Percentiles rank a stretch among this genome's conserved stretches.
phyloP scores from a whole-genome alignment of 2,329 filamentous ascomycete genomes.

The Escovopsis sp. region DNA sequence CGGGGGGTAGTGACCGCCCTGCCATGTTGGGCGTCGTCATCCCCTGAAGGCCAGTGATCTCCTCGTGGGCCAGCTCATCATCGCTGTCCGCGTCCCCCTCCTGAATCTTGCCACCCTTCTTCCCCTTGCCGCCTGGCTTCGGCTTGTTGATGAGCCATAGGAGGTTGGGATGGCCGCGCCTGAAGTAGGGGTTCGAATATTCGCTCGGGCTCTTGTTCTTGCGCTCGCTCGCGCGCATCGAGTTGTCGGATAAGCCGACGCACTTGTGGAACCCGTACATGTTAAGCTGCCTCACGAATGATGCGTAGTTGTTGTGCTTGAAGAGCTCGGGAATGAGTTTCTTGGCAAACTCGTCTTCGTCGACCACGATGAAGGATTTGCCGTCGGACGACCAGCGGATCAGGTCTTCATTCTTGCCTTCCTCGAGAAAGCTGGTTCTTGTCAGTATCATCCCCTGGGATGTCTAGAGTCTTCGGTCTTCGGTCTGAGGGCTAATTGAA shows the following conservation, averaged over 20 bases:
- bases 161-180: slow-evolving; percentile 79
- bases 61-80: slow-evolving; percentile 29
- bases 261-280: slow-evolving; percentile 99
- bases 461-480: too few relatives aligned
- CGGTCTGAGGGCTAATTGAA: neutral
- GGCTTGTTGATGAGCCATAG: slow-evolving; percentile 96
- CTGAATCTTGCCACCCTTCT: slow-evolving; percentile 44
- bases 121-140: slow-evolving; percentile 52
- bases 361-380: slow-evolving; percentile 89
- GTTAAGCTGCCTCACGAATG: slow-evolving; percentile 87
- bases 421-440: slow-evolving; percentile 68
- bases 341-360: slow-evolving; percentile 97
- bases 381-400: slow-evolving; percentile 97
- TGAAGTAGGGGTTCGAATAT: slow-evolving; percentile 95
- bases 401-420: slow-evolving; percentile 81
- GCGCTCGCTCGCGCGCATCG: slow-evolving; percentile 90
- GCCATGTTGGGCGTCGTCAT: slow-evolving; percentile 9
- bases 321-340: slow-evolving; percentile 93
- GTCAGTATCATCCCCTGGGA: slow-evolving; percentile 9
- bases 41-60: slow-evolving; percentile 15
- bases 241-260: slow-evolving; percentile 86
- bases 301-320: slow-evolving; percentile 98
- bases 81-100: slow-evolving; percentile 61
- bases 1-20: slow-evolving; percentile 23
- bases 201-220: slow-evolving; percentile 98